Evolutionary conservation across 2,329 filamentous ascomycete species (phyloP), one percentile per base, ranked within the genome.

Genomic region (Cercospora citrullina): DNA sequence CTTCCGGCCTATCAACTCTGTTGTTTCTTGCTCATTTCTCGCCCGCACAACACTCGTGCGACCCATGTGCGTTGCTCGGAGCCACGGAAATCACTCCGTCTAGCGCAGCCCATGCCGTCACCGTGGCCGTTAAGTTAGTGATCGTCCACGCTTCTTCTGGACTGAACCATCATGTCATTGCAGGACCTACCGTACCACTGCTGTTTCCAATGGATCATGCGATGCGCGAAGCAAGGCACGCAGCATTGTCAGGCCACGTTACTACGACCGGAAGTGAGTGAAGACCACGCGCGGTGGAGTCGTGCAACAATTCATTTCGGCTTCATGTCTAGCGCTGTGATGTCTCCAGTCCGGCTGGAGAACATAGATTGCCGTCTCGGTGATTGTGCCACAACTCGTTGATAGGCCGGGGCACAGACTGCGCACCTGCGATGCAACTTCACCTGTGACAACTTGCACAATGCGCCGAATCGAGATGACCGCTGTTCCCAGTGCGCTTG

Each of bases 231-330:
- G 53, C 53, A 58, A 58, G 53, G 53, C 26, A n/a, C 53, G 53
- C 12, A 58, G n/a, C 23, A 58, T 58, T 30, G 12, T 18, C 26
- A 33, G 53, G 26, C 30, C 53, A 58, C 53, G 53, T 58, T 58
- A 21, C 12, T 3, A 9, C 53, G 31, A 2, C 16, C 23, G 23
- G 53, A 18, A 16, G 53, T 30, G 23, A 26, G 53, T 30, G n/a
- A 31, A 58, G n/a, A 28, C n/a, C 45, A 51, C 45, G 45, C 45
- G 45, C 45, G 18, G 45, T 61, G 57, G 33, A 60, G 61, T 39
- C 39, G 61, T 57, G 61, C 61, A 14, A 57, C 61, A 28, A 39
- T 28, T 63, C 61, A 63, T 63, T 57, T 63, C 61, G 61, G 61
- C 48, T 63, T 31, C 18, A 63, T 14, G 28, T 36, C 30, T 63